phyloP scores from a whole-genome alignment of 2,329 filamentous ascomycete species.

The Sclerotiophoma versabilis region DNA sequence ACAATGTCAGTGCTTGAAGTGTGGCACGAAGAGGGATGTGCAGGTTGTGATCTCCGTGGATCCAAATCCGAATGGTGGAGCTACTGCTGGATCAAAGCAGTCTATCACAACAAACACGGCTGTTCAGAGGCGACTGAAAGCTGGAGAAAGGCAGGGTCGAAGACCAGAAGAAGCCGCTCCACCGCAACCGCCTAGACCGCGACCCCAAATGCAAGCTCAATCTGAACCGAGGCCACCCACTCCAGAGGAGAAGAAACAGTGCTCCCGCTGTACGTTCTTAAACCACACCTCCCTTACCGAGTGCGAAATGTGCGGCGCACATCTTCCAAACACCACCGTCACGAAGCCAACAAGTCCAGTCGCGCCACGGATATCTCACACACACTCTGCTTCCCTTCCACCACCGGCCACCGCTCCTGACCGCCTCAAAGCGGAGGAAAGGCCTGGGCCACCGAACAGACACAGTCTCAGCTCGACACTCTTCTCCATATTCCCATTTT shows the following conservation, averaged over 20 bases:
- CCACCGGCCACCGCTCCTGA: constrained; percentile 20
- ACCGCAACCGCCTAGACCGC: constrained; percentile 27
- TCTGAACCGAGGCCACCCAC: constrained; percentile 25
- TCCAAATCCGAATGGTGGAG: constrained; percentile 31
- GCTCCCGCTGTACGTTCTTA: constrained; percentile 45
- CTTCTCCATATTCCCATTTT: constrained; percentile 47
- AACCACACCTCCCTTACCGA: constrained; percentile 40
- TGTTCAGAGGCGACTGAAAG: constrained; percentile 16
- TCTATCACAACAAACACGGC: constrained; percentile 25
- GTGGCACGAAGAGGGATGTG: constrained; percentile 45
- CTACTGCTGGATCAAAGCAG: constrained; percentile 11
- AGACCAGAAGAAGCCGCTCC: constrained; percentile 23
- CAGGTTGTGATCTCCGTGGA: constrained; percentile 44
- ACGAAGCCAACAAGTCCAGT: constrained; percentile 34
- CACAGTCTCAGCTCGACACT: constrained; percentile 45
- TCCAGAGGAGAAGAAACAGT: constrained; percentile 43
- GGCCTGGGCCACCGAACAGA: constrained; percentile 34
- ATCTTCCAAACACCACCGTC: constrained; percentile 34
- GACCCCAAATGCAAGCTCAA: constrained; percentile 14
- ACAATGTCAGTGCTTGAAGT: constrained; percentile 47
- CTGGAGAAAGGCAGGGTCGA: not conserved
- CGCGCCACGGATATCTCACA: constrained; percentile 27
- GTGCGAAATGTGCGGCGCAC: constrained; percentile 45
- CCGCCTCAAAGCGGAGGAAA: constrained; percentile 6
- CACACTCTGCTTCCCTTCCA: constrained; percentile 41